Evolutionary conservation across 2,329 filamentous ascomycete genomes (phyloP).

Genomic region (Cladophialophora bantiana): DNA sequence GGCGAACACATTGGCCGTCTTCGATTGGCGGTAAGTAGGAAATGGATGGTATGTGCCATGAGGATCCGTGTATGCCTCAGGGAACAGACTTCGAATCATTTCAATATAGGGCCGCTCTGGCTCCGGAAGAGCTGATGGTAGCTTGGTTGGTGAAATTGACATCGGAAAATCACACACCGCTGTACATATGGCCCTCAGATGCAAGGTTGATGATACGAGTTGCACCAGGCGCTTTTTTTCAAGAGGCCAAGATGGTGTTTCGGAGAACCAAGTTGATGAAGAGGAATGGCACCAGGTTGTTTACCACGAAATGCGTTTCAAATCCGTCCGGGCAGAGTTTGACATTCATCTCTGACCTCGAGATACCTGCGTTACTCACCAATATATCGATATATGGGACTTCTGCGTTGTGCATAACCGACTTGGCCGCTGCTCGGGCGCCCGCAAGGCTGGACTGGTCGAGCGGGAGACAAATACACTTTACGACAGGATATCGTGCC

Average conservation of each 20-base stretch:
- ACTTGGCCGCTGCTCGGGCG: not conserved
- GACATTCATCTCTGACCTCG: too few species aligned
- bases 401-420: not conserved
- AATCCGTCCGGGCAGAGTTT: conserved; percentile 42
- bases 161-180: not conserved
- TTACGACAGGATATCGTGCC: not conserved
- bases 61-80: not conserved
- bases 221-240: conserved; percentile 9
- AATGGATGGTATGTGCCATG: not conserved
- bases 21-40: not conserved
- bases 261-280: conserved; percentile 51
- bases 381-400: not conserved
- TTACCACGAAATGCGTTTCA: conserved; percentile 50
- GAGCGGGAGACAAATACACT: not conserved
- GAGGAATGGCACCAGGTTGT: conserved; percentile 48
- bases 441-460: not conserved
- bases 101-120: not conserved
- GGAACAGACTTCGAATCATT: not conserved
- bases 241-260: conserved; percentile 44
- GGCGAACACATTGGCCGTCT: conserved; percentile 1
- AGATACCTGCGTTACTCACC: not conserved
- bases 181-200: not conserved
- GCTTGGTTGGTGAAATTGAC: not conserved
- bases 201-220: conserved; percentile 40
- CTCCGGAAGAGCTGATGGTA: not conserved